phyloP scores from a whole-genome alignment of 331 rosid genomes.

The Stylosanthes scabra region DNA sequence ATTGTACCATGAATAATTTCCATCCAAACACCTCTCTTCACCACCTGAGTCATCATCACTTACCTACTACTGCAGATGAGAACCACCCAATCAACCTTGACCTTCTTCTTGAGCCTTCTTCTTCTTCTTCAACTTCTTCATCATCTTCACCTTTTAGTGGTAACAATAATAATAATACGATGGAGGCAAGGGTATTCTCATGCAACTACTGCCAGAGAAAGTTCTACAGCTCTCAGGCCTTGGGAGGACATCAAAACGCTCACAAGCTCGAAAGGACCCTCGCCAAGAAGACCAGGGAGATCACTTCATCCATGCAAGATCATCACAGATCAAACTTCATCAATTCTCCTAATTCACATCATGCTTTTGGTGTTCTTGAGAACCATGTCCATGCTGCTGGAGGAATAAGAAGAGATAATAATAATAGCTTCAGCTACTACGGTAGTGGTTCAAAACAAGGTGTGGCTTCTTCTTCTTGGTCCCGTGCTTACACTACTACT shows the following conservation, averaged over 20 bases:
- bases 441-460: slow-evolving; percentile 38
- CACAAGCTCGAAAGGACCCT: slow-evolving; percentile 90
- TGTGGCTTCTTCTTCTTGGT: slow-evolving; percentile 46
- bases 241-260: slow-evolving; percentile 98
- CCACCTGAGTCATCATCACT: slow-evolving; percentile 34
- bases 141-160: slow-evolving; percentile 44
- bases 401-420: slow-evolving; percentile 43
- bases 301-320: slow-evolving; percentile 44
- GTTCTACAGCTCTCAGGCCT: slow-evolving; percentile 90
- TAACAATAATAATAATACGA: neutral
- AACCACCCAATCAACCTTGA: slow-evolving; percentile 55
- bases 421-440: slow-evolving; percentile 1
- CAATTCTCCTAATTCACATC: slow-evolving; percentile 9
- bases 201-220: slow-evolving; percentile 96
- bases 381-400: slow-evolving; percentile 42
- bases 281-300: slow-evolving; percentile 86
- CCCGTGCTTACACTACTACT: slow-evolving; percentile 23
- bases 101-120: slow-evolving; percentile 64
- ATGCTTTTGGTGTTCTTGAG: slow-evolving; percentile 24
- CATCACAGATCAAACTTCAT: slow-evolving; percentile 30
- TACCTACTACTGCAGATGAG: slow-evolving; percentile 14
- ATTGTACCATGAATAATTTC: slow-evolving; percentile 64
- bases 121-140: slow-evolving; percentile 53
- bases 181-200: slow-evolving; percentile 68
- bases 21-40: slow-evolving; percentile 55